Conservation (phyloP, 2,329 filamentous ascomycete genomes). For the Aspergillus sp. region DNA sequence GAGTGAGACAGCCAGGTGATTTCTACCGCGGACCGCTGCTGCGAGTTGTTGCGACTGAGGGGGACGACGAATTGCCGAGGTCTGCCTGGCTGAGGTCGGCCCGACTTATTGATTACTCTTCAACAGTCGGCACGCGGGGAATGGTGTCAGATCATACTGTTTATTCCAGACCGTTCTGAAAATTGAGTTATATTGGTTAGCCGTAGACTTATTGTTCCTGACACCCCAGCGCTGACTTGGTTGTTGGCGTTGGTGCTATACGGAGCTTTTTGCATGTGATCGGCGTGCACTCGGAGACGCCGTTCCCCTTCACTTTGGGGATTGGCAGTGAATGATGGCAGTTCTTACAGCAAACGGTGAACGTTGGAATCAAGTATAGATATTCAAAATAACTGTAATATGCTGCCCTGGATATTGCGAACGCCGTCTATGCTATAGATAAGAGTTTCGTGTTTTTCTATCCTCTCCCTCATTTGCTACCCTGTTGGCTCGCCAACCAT, state of each 20-base stretch:
- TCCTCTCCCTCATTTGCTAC: conserved; percentile 2
- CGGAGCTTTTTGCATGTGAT: conserved; percentile 8
- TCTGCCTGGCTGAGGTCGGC: conserved; percentile 15
- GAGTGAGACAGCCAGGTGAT: neutral
- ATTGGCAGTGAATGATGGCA: too few species aligned
- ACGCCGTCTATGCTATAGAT: conserved; percentile 8
- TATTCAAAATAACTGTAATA: neutral
- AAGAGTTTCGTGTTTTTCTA: conserved; percentile 1
- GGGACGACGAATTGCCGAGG: conserved; percentile 33
- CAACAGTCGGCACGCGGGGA: neutral
- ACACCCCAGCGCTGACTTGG: neutral
- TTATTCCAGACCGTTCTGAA: neutral
- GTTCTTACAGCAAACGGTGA: too few species aligned
- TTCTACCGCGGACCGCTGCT: conserved; percentile 25
- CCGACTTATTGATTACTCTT: conserved; percentile 9
- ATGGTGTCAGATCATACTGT: neutral
- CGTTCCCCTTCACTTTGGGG: too few species aligned
- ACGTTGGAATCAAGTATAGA: neutral
- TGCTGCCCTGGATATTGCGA: conserved; percentile 12
- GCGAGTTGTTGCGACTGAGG: conserved; percentile 21
- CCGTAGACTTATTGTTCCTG: neutral
- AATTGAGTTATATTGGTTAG: neutral
- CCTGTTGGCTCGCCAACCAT: conserved; percentile 16
- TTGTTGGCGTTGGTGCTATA: neutral
- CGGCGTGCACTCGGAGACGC: neutral